Conservation (phyloP, 2,329 filamentous ascomycete genomes). For the Diplodia seriata region DNA sequence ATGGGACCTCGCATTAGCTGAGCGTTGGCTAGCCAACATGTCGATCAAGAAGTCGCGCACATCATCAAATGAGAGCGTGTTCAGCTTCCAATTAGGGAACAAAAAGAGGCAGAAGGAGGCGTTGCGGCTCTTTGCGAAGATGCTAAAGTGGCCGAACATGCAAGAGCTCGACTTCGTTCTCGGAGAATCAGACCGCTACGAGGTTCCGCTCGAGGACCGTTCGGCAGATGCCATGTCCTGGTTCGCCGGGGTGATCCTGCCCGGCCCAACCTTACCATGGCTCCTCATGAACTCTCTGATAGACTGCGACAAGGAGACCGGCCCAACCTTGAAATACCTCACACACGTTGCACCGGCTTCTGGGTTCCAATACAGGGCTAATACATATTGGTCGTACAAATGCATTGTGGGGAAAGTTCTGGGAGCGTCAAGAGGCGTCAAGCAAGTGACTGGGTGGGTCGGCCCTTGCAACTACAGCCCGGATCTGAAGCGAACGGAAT, state of each 20-base stretch:
- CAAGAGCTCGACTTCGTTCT: constrained; percentile 68
- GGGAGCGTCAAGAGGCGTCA: constrained; percentile 69
- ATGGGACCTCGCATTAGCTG: constrained; percentile 76
- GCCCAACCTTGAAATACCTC: constrained; percentile 69
- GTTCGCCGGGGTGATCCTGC: constrained; percentile 75
- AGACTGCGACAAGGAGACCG: constrained; percentile 74
- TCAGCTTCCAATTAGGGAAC: constrained; percentile 68
- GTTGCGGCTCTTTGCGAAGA: constrained; percentile 71
- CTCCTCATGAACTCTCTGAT: constrained; percentile 80
- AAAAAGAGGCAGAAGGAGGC: constrained; percentile 73
- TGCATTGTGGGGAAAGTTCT: constrained; percentile 79
- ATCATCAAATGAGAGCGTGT: constrained; percentile 52
- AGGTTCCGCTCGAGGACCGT: constrained; percentile 61
- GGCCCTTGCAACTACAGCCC: constrained; percentile 72
- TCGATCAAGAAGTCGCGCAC: constrained; percentile 66
- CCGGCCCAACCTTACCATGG: constrained; percentile 73
- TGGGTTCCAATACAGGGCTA: constrained; percentile 78
- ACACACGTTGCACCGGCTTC: constrained; percentile 72
- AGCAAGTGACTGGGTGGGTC: constrained; percentile 74
- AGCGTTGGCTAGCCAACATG: constrained; percentile 75
- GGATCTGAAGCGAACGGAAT: constrained; percentile 72
- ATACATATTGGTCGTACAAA: constrained; percentile 77
- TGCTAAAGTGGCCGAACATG: constrained; percentile 80
- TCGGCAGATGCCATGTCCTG: constrained; percentile 79
- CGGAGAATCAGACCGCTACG: constrained; percentile 61